phyloP scores from a whole-genome alignment of 441 rosid species.

The Aleurites moluccanus region DNA sequence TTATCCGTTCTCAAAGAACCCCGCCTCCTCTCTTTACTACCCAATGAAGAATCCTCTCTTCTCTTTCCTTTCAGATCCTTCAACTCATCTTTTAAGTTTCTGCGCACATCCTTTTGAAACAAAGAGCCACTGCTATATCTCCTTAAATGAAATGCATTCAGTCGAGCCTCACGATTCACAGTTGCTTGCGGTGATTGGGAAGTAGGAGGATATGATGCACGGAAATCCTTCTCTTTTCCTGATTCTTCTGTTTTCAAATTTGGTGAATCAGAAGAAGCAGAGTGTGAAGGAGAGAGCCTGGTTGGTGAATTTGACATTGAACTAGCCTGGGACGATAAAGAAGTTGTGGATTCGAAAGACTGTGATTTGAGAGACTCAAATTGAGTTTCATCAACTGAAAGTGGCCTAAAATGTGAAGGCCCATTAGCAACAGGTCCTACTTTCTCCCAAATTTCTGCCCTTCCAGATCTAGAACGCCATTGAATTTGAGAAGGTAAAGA shows the following conservation, averaged over 20 bases:
- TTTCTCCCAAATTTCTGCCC: slow-evolving; percentile 38
- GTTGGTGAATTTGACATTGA: slow-evolving; percentile 41
- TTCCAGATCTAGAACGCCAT: slow-evolving; percentile 42
- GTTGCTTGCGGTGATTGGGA: slow-evolving; percentile 32
- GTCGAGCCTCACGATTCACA: slow-evolving; percentile 25
- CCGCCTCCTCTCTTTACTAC: slow-evolving; percentile 31
- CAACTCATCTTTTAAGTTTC: slow-evolving; percentile 31
- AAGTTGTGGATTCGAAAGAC: slow-evolving; percentile 44
- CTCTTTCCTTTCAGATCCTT: slow-evolving; percentile 29
- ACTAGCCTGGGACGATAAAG: slow-evolving; percentile 45
- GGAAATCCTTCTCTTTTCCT: slow-evolving; percentile 37
- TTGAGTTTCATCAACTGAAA: slow-evolving; percentile 58
- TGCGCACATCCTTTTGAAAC: slow-evolving; percentile 33
- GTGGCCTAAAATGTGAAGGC: slow-evolving; percentile 49
- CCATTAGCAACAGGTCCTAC: slow-evolving; percentile 13
- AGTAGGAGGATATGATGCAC: slow-evolving; percentile 41
- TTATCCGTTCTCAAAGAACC: slow-evolving; percentile 35
- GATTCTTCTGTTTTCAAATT: slow-evolving; percentile 42
- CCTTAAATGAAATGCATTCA: slow-evolving; percentile 48
- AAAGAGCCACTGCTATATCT: slow-evolving; percentile 50
- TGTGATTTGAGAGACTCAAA: slow-evolving; percentile 39
- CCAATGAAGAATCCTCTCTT: slow-evolving; percentile 26
- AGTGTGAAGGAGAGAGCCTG: slow-evolving; percentile 44
- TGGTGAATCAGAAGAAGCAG: slow-evolving; percentile 43
- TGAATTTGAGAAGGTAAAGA: slow-evolving; percentile 39